Evolutionary conservation across 192 early-diverging fungal species (phyloP).

Genomic region (Backusella mclennaniae): DNA sequence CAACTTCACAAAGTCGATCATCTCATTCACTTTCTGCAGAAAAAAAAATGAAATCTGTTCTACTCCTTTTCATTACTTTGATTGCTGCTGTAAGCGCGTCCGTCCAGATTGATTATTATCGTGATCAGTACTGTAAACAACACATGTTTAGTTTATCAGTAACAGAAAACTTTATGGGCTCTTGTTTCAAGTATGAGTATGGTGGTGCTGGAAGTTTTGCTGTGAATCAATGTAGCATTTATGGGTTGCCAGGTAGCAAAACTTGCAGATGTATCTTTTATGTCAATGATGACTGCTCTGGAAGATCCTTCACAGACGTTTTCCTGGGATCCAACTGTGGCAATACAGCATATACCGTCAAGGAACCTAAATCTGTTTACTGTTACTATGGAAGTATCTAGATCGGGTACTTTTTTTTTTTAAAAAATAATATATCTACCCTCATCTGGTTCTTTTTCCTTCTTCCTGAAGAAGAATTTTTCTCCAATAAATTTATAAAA

Average conservation of each 20-base stretch:
- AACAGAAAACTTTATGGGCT: not conserved
- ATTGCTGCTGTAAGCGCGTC: not conserved
- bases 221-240: not conserved
- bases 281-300: not conserved
- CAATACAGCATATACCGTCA: not conserved
- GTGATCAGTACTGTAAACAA: not conserved
- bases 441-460: too few species aligned
- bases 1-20: not conserved
- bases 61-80: not conserved
- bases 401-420: not conserved
- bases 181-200: not conserved
- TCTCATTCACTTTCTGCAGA: not conserved
- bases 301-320: not conserved
- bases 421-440: not conserved
- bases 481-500: too few species aligned
- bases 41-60: not conserved
- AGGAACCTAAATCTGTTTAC: not conserved
- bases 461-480: too few species aligned
- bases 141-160: not conserved
- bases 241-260: not conserved
- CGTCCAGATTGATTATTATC: not conserved
- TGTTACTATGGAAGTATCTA: not conserved
- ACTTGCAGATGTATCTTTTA: not conserved
- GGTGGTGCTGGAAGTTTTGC: not conserved
- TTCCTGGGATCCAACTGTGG: not conserved